Percentiles rank a stretch among this genome's conserved stretches.
Evolutionary conservation across 768 basidiomycete genomes (phyloP).

Genomic region (Hypholoma sublateritium): DNA sequence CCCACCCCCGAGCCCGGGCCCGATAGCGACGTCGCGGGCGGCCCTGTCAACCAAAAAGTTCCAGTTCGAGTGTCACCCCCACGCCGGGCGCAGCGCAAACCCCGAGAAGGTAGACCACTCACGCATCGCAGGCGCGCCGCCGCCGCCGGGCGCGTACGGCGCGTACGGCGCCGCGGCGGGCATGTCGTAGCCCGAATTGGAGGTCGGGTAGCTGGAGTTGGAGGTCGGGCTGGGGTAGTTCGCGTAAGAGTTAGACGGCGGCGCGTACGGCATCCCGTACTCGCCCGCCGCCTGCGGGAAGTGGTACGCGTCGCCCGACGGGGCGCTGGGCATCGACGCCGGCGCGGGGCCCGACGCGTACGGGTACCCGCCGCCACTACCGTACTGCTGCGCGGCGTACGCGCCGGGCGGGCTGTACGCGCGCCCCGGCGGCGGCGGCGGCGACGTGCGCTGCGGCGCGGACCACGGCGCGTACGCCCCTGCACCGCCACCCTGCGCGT

Average conservation of each 20-base stretch:
- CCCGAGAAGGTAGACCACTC: no score
- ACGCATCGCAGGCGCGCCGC: no score
- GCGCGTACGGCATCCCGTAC: constrained; percentile 3
- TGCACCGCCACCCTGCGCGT: no score
- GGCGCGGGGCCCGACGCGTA: background rate
- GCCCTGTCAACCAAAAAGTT: constrained; percentile 5
- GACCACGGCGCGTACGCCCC: constrained; percentile 15
- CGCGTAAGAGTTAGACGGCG: background rate
- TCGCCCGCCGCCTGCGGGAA: constrained; percentile 1
- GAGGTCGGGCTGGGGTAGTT: no score
- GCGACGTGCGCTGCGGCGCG: constrained; percentile 16
- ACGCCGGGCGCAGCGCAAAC: no score
- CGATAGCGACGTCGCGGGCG: background rate
- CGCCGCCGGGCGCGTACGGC: no score
- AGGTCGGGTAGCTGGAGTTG: no score
- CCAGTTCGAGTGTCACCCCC: background rate
- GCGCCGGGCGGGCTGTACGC: constrained; percentile 15
- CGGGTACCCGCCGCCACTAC: background rate
- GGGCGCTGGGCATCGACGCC: background rate
- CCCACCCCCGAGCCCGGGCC: background rate
- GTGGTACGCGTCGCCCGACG: background rate
- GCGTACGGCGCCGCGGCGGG: no score
- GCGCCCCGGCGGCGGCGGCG: constrained; percentile 18
- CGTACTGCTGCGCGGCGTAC: background rate
- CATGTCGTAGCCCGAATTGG: no score